Base-by-base conservation (phyloP, 768 basidiomycete species). In the Chlorophyllum brunneum region DNA sequence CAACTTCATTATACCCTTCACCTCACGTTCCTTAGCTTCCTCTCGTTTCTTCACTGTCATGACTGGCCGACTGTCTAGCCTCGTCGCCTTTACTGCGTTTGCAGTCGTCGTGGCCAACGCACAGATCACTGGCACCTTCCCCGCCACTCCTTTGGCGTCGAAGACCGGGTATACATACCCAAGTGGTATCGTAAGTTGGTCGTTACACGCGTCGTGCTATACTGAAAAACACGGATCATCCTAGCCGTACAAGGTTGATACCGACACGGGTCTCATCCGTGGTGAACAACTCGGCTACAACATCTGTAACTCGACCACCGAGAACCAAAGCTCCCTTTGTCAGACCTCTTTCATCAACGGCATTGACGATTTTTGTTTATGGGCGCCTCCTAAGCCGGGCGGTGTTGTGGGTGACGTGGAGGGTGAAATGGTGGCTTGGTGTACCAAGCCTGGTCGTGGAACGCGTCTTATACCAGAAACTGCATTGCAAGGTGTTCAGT, bases 341-440 rank as follows among this genome's bases (percentile, higher is more conserved):
- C 86, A 88, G 65, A 88, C 86, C 0, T 63, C 73, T 4, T 71
- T 82, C 48, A 66, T 80, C 51, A 84, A 84, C 69, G 59, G 64
- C 52, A 66, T 82, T 27, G 75, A 54, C 27, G 86, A 89, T 56
- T 88, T 85, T 64, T 88, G 87, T 56, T 57, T 88, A 1, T 88
- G 83, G 82, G 82, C 77, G 5, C 80, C 85, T 0, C 59, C 72
- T 0, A 63, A 66, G 20, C 73, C 78, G 2, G 72, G 80, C 61
- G 73, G 76, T 23, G 67, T 72, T 11, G 84, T 92, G 23, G 85
- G 78, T 20, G 78, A 86, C 54, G 80, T 80, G 2, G 91, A 93
- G 64, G 83, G 79, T 36, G 73, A 82, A 61, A 85, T 82, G 65
- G 83, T 92, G 3, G 81, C 88, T 1, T 93, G 82, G 80, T 93